Evolutionary conservation across 345 rosid species (phyloP).

Genomic region (Salix arbutifolia): DNA sequence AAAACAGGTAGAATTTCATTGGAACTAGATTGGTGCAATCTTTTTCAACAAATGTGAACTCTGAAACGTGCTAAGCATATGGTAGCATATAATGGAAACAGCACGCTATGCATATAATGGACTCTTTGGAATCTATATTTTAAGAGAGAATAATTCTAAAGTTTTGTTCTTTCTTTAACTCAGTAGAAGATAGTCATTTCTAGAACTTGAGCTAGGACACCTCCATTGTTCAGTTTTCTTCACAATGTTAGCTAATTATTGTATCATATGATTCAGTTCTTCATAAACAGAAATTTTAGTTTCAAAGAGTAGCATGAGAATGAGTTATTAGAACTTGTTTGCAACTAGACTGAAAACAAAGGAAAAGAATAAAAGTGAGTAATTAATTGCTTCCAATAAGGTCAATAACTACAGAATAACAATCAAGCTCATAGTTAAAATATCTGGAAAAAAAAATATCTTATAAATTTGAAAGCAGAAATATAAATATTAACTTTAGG

Average conservation of each 20-base stretch:
- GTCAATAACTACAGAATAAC: background rate
- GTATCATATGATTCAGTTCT: background rate
- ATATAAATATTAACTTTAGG: background rate
- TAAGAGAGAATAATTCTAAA: background rate
- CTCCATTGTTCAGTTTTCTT: too few relatives aligned
- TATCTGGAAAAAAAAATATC: background rate
- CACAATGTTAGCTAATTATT: background rate
- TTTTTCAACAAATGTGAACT: background rate
- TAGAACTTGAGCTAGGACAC: background rate
- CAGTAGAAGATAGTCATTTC: background rate
- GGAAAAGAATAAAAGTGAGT: background rate
- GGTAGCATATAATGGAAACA: background rate
- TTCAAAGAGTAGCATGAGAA: background rate
- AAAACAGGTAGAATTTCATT: background rate
- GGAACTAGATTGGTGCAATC: background rate
- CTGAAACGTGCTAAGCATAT: background rate
- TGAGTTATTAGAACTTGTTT: background rate
- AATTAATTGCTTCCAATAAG: background rate
- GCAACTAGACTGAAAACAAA: background rate
- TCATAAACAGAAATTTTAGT: background rate
- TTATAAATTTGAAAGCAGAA: background rate
- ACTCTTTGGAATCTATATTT: background rate
- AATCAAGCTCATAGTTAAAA: background rate
- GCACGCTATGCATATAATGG: background rate
- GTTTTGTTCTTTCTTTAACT: too few relatives aligned